Conservation (phyloP, 208 protist species). For the Perkinsela sp. region DNA sequence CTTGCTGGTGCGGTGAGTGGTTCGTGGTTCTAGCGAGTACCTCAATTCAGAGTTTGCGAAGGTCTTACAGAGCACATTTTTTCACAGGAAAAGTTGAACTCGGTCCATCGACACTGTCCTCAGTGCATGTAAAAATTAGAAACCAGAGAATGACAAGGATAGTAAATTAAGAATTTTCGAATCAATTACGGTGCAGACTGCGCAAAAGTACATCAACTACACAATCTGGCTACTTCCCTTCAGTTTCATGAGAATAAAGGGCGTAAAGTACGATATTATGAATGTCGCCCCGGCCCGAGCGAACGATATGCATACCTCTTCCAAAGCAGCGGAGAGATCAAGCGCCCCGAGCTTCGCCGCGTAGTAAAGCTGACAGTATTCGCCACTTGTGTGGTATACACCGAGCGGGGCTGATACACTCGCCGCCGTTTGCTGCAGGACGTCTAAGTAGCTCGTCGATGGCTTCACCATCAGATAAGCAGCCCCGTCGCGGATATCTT, state of each 20-base stretch:
- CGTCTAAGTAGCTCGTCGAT: slow-evolving; percentile 33
- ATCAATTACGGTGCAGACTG: too few species aligned
- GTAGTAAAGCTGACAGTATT: slow-evolving; percentile 10
- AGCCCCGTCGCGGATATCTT: slow-evolving; percentile 19
- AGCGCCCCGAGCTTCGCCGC: not conserved
- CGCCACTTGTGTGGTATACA: slow-evolving; percentile 30
- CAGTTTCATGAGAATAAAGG: not conserved
- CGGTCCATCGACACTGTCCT: too few species aligned
- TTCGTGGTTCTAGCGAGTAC: too few species aligned
- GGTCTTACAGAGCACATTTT: too few species aligned
- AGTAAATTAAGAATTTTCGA: too few species aligned
- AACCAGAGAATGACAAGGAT: too few species aligned
- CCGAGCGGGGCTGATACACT: slow-evolving; percentile 9
- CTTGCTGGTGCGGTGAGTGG: too few species aligned
- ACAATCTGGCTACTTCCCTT: too few species aligned
- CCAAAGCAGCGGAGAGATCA: not conserved
- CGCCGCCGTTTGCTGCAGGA: slow-evolving; percentile 14
- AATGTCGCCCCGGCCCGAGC: not conserved
- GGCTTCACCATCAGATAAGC: slow-evolving; percentile 61
- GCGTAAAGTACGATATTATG: not conserved
- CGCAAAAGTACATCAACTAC: too few species aligned
- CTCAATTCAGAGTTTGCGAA: too few species aligned
- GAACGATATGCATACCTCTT: not conserved
- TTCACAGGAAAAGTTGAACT: too few species aligned
- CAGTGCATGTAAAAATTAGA: too few species aligned